Percentiles rank a stretch among this genome's conserved stretches.
These are phyloP conservation scores for Pleomassaria siparia DNA, from an alignment of 2,329 filamentous ascomycete genomes.

Conservation along the genomic window DNA sequence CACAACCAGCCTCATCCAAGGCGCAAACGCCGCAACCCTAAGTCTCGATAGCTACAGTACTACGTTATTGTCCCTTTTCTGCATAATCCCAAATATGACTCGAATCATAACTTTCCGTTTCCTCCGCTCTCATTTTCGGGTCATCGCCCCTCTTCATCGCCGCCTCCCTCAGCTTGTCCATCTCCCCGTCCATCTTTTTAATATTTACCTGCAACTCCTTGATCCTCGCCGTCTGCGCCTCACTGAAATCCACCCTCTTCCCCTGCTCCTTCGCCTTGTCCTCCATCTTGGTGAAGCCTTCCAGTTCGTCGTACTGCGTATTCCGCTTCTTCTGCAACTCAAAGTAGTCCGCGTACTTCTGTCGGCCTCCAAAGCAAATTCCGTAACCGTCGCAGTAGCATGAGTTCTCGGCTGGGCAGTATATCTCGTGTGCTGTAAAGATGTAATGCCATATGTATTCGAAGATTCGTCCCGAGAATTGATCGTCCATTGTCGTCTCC, in stretches of 20 bases:
- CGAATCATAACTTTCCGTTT: conserved; percentile 38
- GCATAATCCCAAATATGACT: conserved; percentile 41
- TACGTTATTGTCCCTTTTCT: conserved; percentile 19
- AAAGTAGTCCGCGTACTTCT: conserved; percentile 54
- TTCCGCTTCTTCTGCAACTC: conserved; percentile 48
- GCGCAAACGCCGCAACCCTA: conserved; percentile 1
- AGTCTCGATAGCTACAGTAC: not conserved
- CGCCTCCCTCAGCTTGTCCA: conserved; percentile 30
- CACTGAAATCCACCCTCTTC: conserved; percentile 21
- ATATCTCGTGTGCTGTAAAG: conserved; percentile 42
- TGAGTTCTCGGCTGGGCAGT: conserved; percentile 42
- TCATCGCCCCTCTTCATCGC: conserved; percentile 40
- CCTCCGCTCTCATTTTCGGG: conserved; percentile 29
- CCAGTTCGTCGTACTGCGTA: conserved; percentile 44
- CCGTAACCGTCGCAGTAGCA: conserved; percentile 68
- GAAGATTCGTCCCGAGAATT: conserved; percentile 42
- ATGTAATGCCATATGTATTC: conserved; percentile 47
- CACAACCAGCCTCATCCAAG: not conserved
- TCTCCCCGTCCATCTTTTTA: conserved; percentile 25
- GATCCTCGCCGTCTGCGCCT: conserved; percentile 23
- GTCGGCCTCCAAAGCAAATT: conserved; percentile 59
- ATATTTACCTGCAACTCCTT: conserved; percentile 24
- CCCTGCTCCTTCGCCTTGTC: conserved; percentile 35
- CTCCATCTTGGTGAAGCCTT: conserved; percentile 41
- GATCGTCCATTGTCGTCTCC: conserved; percentile 39